Evolutionary conservation across 345 rosid species (phyloP), one percentile per base, ranked within the genome.

Genomic region (Isatis tinctoria): DNA sequence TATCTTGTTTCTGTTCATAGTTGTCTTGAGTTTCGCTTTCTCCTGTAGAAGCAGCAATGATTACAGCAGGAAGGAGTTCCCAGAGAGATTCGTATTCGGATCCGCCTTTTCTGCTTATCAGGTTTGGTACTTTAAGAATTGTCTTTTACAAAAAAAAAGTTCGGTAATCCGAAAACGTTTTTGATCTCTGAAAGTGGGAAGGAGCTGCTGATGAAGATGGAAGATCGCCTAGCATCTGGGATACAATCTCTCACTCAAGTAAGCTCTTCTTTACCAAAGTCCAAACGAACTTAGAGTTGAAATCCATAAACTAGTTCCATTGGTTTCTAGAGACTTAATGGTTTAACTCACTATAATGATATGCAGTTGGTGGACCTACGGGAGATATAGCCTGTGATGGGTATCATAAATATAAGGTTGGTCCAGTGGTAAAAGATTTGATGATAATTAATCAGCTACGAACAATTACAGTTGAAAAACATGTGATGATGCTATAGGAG

Each of bases 321-420:
- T n/a, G n/a, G n/a, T n/a, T n/a, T n/a, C n/a, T n/a, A n/a, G n/a
- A n/a, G n/a, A n/a, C n/a, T n/a, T n/a, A n/a, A n/a, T n/a, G n/a
- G n/a, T n/a, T n/a, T n/a, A n/a, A n/a, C n/a, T n/a, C n/a, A n/a
- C n/a, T n/a, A n/a, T n/a, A n/a, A n/a, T n/a, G n/a, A n/a, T n/a
- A n/a, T 65, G 41, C 54, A 65, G 69, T 10, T 5, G 1, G 22
- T 3, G 87, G 86, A 52, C 84, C 33, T 1, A 83, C 61, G 0
- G 87, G 83, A 65, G 88, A 86, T 54, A 56, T 77, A 7, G 77
- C 87, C 1, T 83, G 76, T 49, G 90, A 88, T 24, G 74, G 60
- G 64, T 88, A 88, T 73, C 88, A 84, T 69, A 88, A 83, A 30
- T 88, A 83, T 82, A 86, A 83, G 88, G 93, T 67, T 67, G 32